Conservation (phyloP, 805 yeast species). For the Wickerhamiella cacticola region DNA sequence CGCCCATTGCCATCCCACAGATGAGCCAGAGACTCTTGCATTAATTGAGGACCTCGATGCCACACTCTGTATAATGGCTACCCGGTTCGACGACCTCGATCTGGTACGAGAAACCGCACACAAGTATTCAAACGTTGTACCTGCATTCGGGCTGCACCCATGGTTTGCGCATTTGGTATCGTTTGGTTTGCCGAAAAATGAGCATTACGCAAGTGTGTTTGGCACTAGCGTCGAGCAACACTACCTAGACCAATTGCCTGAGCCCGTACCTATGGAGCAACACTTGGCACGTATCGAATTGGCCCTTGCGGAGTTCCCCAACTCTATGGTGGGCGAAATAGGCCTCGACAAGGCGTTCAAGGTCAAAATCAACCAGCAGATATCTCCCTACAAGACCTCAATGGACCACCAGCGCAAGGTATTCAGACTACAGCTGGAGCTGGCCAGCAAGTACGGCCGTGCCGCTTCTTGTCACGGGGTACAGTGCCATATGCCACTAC, state of each 20-base stretch:
- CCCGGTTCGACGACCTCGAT: slow-evolving; percentile 28
- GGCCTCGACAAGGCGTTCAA: slow-evolving; percentile 74
- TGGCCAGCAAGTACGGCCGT: slow-evolving; percentile 40
- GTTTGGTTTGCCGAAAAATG: slow-evolving; percentile 19
- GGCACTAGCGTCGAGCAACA: slow-evolving; percentile 28
- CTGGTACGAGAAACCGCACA: slow-evolving; percentile 25
- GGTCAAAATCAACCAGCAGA: slow-evolving; percentile 36
- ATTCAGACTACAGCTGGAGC: slow-evolving; percentile 37
- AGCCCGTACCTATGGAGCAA: slow-evolving; percentile 38
- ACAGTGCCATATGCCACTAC: slow-evolving; percentile 55
- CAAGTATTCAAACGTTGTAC: slow-evolving; percentile 26
- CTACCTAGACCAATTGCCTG: slow-evolving; percentile 43
- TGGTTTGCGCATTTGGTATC: slow-evolving; percentile 71
- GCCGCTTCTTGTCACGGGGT: slow-evolving; percentile 79
- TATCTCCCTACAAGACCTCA: slow-evolving; percentile 41
- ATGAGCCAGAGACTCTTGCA: slow-evolving; percentile 21
- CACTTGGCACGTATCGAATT: slow-evolving; percentile 30
- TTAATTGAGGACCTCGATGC: slow-evolving; percentile 17
- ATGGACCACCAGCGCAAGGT: slow-evolving; percentile 55
- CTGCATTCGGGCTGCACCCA: slow-evolving; percentile 62
- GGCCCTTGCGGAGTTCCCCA: slow-evolving; percentile 27
- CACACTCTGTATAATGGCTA: slow-evolving; percentile 29
- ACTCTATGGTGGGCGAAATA: slow-evolving; percentile 70
- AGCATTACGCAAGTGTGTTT: slow-evolving; percentile 50
- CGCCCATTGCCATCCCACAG: slow-evolving; percentile 35